These are phyloP conservation scores for Capsicum rhomboideum DNA, from an alignment of 257 asterid species.

Conservation along the genomic window DNA sequence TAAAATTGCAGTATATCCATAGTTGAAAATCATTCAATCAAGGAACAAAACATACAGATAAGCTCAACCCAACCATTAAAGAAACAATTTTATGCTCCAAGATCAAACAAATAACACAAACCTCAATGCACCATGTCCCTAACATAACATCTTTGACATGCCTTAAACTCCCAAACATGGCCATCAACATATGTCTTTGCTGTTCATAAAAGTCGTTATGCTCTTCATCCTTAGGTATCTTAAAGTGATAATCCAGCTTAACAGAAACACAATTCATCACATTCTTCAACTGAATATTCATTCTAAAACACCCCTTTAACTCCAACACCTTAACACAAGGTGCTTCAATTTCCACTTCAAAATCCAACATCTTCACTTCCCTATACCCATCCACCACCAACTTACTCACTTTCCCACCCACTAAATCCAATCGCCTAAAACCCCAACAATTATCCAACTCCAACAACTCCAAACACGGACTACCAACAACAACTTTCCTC, in stretches of 20 bases:
- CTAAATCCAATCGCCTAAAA: background rate
- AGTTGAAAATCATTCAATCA: background rate
- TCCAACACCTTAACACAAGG: background rate
- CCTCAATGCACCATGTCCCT: constrained; percentile 4
- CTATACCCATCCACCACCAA: background rate
- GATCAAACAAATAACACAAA: background rate
- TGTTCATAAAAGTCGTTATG: background rate
- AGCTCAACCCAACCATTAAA: background rate
- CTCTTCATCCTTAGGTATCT: background rate
- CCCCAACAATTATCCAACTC: constrained; percentile 2
- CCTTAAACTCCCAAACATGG: background rate
- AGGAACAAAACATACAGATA: background rate
- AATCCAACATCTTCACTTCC: background rate
- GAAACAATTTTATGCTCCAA: background rate
- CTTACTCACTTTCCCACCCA: background rate
- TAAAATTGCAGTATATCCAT: background rate
- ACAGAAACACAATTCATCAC: background rate
- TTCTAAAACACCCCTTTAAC: background rate
- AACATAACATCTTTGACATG: background rate
- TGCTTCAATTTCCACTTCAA: background rate
- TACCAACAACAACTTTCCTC: background rate
- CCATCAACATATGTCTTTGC: background rate
- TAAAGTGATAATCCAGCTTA: background rate
- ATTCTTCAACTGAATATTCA: background rate
- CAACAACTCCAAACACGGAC: background rate